Evolutionary conservation across 495 filamentous ascomycete genomes (phyloP).

Genomic region (Evansstolkia leycettana): DNA sequence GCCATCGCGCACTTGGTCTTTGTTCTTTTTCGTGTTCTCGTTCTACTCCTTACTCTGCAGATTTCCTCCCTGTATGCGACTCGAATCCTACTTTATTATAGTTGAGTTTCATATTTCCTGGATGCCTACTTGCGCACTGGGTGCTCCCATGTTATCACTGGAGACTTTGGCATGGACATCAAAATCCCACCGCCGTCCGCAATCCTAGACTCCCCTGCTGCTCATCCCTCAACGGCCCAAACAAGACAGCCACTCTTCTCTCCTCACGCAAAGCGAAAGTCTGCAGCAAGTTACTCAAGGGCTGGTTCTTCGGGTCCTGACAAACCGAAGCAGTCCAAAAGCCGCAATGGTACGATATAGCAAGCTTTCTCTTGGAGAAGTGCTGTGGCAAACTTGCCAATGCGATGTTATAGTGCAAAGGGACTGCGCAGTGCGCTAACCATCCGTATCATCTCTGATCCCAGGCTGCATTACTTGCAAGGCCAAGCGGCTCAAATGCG

Average conservation of each 20-base stretch:
- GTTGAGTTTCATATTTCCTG: not conserved
- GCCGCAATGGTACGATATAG: constrained; percentile 58
- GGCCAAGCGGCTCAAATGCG: constrained; percentile 70
- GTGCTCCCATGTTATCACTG: constrained; percentile 5
- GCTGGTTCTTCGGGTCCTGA: constrained; percentile 11
- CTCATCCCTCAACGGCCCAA: constrained; percentile 11
- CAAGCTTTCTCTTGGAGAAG: constrained; percentile 4
- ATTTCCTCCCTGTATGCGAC: not conserved
- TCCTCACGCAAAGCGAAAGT: constrained; percentile 16
- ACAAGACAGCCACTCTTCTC: constrained; percentile 22
- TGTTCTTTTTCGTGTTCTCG: not conserved
- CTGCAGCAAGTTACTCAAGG: constrained; percentile 11
- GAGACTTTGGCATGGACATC: constrained; percentile 40
- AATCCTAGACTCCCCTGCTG: constrained; percentile 37
- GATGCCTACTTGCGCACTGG: not conserved
- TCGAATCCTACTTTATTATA: not conserved
- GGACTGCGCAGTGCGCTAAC: constrained; percentile 22
- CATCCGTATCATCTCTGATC: constrained; percentile 9
- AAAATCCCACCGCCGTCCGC: constrained; percentile 52
- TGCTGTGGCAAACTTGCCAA: no score
- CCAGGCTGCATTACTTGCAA: constrained; percentile 75
- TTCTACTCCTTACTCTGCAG: not conserved
- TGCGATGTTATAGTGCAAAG: not conserved
- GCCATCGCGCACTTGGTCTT: not conserved
- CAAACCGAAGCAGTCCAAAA: constrained; percentile 73